Evolutionary conservation across 2,329 filamentous ascomycete species (phyloP), one percentile per base, ranked within the genome.

Genomic region (Plectosphaerella sp.): DNA sequence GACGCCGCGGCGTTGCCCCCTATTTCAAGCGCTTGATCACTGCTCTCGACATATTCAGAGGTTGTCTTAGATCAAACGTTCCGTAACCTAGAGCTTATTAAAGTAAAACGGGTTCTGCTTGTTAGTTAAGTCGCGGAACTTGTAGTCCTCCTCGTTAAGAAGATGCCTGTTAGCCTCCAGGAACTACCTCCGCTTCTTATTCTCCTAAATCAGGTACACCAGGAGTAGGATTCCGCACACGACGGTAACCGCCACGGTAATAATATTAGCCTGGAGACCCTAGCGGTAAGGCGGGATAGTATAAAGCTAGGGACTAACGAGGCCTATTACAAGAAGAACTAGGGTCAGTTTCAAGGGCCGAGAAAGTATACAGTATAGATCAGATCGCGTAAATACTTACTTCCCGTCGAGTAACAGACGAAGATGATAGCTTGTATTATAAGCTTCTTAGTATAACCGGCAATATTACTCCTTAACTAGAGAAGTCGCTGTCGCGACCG

Each of bases 401-500:
- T 22, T 18, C 41, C 41, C 4, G 22, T 22, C 18, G 41, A 45
- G 10, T 45, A 15, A 16, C 18, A 22, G 7, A 20, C 9, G 41
- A 45, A 45, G 18, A 45, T 45, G 41, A 45, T 45, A 9, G 18
- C 41, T 12, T 45, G 41, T 12, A 16, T 22, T 22, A 16, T 45
- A 16, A 45, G 12, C 16, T 45, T 45, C 41, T 45, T 45, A 5
- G 41, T 45, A 22, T 45, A 16, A 3, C 41, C 41, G 4, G 41
- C 41, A 12, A 45, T 20, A 10, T 45, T 45, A 53, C 52, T 48
- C 12, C 5, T 35, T 36, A 53, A 53, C 50, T 37, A 35, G 45
- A 51, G 45, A 53, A 53, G 45, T 41, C 39, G 52, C 52, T 53
- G 48, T 20, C 50, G 7, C n/a, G 43, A 28, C 49, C 51, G 45